A percentile compares a stretch with the other conserved stretches of the same genome.
Evolutionary conservation across 805 yeast species (phyloP).

Genomic region (Komagataella populi): DNA sequence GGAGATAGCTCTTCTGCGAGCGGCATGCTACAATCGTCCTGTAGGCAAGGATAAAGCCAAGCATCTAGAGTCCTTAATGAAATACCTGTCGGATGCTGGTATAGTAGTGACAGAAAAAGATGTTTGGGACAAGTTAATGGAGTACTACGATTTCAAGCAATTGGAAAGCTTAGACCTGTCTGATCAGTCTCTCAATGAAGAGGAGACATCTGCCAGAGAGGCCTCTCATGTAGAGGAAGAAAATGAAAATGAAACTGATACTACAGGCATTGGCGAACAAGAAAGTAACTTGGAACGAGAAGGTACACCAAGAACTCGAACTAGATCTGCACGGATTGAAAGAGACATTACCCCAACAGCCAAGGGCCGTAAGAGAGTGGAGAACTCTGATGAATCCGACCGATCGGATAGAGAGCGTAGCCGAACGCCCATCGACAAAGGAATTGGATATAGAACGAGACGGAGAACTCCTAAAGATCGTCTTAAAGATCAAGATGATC

Average conservation of each 20-base stretch:
- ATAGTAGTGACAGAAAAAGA: constrained; percentile 27
- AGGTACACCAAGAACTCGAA: constrained; percentile 4
- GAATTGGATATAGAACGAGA: constrained; percentile 3
- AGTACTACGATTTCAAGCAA: constrained; percentile 41
- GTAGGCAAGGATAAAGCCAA: constrained; percentile 37
- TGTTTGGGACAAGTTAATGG: constrained; percentile 41
- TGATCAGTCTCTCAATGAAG: constrained; percentile 5
- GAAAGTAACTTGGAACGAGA: constrained; percentile 3
- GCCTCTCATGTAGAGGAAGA: constrained; percentile 6
- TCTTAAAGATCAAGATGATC: constrained; percentile 5
- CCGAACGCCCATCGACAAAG: constrained; percentile 3
- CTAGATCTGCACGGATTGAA: constrained; percentile 1
- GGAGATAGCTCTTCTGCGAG: constrained; percentile 46
- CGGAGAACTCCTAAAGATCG: constrained; percentile 1
- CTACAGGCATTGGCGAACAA: constrained; percentile 6
- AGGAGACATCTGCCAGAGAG: constrained; percentile 7
- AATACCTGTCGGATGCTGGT: constrained; percentile 8
- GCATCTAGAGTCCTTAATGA: constrained; percentile 26
- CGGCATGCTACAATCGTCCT: constrained; percentile 56
- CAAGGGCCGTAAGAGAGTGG: constrained; percentile 2
- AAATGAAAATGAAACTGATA: constrained; percentile 2
- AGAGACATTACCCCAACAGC: background rate
- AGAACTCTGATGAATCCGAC: constrained; percentile 3
- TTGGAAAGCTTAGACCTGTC: constrained; percentile 34
- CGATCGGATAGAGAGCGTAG: constrained; percentile 3